Evolutionary conservation across 805 yeast species (phyloP).

Genomic region (Suhomyces faveliae): DNA sequence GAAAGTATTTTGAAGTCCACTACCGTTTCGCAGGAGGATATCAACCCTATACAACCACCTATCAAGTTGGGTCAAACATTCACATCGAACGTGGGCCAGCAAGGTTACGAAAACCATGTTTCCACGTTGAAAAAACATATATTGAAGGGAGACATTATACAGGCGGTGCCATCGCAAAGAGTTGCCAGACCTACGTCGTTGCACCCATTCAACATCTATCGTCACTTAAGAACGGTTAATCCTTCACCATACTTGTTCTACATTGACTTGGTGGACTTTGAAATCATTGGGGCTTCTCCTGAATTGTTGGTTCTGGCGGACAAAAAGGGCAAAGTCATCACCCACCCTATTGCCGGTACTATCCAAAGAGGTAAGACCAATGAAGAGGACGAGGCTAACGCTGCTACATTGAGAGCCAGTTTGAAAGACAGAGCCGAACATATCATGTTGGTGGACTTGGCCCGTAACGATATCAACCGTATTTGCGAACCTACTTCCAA

Average conservation of each 20-base stretch:
- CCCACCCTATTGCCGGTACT: conserved; percentile 99
- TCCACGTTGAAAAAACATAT: conserved; percentile 73
- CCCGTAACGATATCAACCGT: conserved; percentile 93
- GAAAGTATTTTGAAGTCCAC: conserved; percentile 49
- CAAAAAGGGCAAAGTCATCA: conserved; percentile 65
- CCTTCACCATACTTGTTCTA: conserved; percentile 97
- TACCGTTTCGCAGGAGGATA: conserved; percentile 39
- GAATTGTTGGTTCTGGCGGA: conserved; percentile 88
- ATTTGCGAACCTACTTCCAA: conserved; percentile 88
- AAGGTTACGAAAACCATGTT: conserved; percentile 88
- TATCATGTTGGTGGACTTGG: conserved; percentile 96
- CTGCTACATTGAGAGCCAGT: conserved; percentile 68
- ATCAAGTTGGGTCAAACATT: conserved; percentile 68
- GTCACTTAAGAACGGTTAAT: conserved; percentile 91
- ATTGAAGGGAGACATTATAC: conserved; percentile 89
- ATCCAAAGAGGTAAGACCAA: conserved; percentile 84
- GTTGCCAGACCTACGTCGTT: conserved; percentile 91
- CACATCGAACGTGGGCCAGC: conserved; percentile 87
- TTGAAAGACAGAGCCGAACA: conserved; percentile 96
- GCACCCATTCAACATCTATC: conserved; percentile 95
- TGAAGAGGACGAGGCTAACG: conserved; percentile 87
- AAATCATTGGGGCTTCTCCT: conserved; percentile 96
- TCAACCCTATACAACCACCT: conserved; percentile 72
- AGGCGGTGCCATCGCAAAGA: conserved; percentile 97
- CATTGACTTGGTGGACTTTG: conserved; percentile 88